Conservation (phyloP, 495 filamentous ascomycete species). For the Saxophila tyrrhenica region DNA sequence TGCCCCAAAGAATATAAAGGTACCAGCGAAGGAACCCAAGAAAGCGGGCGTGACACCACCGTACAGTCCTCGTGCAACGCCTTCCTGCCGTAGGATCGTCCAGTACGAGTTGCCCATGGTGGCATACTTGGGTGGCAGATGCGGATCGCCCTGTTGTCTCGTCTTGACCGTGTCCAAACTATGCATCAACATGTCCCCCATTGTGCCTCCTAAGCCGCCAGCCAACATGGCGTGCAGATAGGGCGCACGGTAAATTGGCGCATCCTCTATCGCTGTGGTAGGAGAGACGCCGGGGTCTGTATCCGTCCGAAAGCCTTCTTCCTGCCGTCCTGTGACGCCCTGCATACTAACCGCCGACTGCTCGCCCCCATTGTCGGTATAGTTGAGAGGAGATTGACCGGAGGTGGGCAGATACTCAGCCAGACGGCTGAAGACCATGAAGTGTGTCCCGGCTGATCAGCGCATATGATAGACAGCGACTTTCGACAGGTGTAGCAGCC, state of each 20-base stretch:
- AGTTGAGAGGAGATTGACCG: slow-evolving; percentile 4
- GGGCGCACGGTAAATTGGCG: slow-evolving; percentile 1
- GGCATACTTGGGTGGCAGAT: slow-evolving; percentile 80
- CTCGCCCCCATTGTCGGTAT: slow-evolving; percentile 26
- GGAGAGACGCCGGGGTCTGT: background rate
- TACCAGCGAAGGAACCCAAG: slow-evolving; percentile 85
- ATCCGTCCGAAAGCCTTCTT: slow-evolving; percentile 20
- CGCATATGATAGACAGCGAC: slow-evolving; percentile 11
- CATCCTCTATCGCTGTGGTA: slow-evolving; percentile 2
- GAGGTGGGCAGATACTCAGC: slow-evolving; percentile 25
- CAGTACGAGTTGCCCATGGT: slow-evolving; percentile 80
- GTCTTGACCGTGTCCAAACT: slow-evolving; percentile 98
- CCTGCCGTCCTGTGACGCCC: slow-evolving; percentile 13
- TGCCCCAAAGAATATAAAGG: slow-evolving; percentile 86
- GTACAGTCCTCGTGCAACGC: slow-evolving; percentile 78
- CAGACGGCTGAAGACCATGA: slow-evolving; percentile 30
- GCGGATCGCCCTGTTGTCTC: slow-evolving; percentile 91
- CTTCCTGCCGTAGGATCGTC: slow-evolving; percentile 88
- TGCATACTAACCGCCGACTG: background rate
- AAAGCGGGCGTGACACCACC: slow-evolving; percentile 83
- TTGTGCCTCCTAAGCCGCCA: slow-evolving; percentile 79
- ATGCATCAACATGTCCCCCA: slow-evolving; percentile 97
- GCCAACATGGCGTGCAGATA: slow-evolving; percentile 75
- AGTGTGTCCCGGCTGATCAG: slow-evolving; percentile 9
- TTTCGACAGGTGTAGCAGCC: too few species aligned